Base-by-base conservation (phyloP, 345 rosid species). In the Eutrema japonicum region DNA sequence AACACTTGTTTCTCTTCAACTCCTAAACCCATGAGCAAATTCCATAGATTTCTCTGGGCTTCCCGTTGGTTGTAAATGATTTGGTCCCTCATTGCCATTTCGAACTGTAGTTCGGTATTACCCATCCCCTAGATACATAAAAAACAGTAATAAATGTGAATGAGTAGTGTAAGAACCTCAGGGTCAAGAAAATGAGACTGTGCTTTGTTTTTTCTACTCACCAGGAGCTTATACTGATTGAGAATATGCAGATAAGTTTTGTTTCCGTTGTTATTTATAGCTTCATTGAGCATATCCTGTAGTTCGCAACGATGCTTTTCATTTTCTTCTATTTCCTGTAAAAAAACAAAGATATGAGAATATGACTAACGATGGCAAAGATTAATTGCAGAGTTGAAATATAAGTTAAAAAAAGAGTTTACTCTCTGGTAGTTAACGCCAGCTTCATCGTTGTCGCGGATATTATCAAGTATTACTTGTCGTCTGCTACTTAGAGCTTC, bases 81-180 rank as follows among this genome's bases (percentile, higher is more conserved):
- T 81, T 94, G 93, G 81, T 94, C 96, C 79, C 98, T 89, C 93
- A 87, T 87, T 43, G 98, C 98, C 86, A 94, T 86, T 86, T 91
- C 96, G 5, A 91, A 88, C 85, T 88, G 97, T 82, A 94, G 98
- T 84, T 91, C 96, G 1, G 88, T 82, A 61, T 94, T 94, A 26
- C 91, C 83, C 97, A 94, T 94, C 62, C 93, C 95, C 98, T 94
- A 67, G 11, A 70, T 51, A 65, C 64, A 58, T 45, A 57, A 68
- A 50, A 75, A 52, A 66, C 30, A 80, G 67, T 27, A 82, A 70
- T 58, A 35, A 18, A 53, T 48, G 73, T 51, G 57, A 48, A 57
- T 63, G 32, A 45, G 29, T 29, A 6, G 2, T 30, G 70, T 47
- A 33, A 4, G 57, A 64, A 41, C 52, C 43, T 29, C 60, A 62